phyloP scores from a whole-genome alignment of 768 basidiomycete genomes.

The Rhodotorula kratochvilovae region DNA sequence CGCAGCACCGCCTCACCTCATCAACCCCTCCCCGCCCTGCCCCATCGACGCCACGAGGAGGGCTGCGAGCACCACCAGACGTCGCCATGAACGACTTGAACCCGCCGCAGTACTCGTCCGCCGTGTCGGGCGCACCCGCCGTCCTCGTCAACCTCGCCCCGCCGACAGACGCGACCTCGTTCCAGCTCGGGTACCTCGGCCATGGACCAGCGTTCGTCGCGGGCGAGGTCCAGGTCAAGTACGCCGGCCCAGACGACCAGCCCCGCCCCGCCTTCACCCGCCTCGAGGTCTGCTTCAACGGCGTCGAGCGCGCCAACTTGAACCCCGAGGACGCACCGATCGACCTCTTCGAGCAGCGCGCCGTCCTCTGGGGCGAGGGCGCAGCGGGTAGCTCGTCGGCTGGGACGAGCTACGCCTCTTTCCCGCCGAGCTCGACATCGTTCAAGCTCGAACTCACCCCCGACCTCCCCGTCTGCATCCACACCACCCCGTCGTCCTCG shows the following conservation, averaged over 20 bases:
- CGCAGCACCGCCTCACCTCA: too few species aligned
- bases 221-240: conserved; percentile 82
- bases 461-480: conserved; percentile 78
- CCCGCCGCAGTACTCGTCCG: conserved; percentile 13
- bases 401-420: background rate
- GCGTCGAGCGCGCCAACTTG: conserved; percentile 26
- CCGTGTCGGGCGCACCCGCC: background rate
- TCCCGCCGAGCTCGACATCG: conserved; percentile 62
- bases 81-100: conserved; percentile 16
- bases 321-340: background rate
- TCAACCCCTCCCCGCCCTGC: background rate
- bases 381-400: background rate
- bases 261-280: background rate
- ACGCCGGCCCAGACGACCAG: conserved; percentile 37
- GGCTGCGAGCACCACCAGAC: background rate
- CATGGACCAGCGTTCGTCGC: conserved; percentile 64
- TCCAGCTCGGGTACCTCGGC: conserved; percentile 80
- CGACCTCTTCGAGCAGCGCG: conserved; percentile 22
- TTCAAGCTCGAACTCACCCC: conserved; percentile 73
- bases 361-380: conserved; percentile 28
- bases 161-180: conserved; percentile 55
- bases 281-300: conserved; percentile 31
- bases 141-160: conserved; percentile 55
- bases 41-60: background rate
- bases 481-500: conserved; percentile 63